A percentile compares a stretch with the other conserved stretches of the same genome.
phyloP scores from a whole-genome alignment of 768 basidiomycete genomes.

The Scleroderma citrinum region DNA sequence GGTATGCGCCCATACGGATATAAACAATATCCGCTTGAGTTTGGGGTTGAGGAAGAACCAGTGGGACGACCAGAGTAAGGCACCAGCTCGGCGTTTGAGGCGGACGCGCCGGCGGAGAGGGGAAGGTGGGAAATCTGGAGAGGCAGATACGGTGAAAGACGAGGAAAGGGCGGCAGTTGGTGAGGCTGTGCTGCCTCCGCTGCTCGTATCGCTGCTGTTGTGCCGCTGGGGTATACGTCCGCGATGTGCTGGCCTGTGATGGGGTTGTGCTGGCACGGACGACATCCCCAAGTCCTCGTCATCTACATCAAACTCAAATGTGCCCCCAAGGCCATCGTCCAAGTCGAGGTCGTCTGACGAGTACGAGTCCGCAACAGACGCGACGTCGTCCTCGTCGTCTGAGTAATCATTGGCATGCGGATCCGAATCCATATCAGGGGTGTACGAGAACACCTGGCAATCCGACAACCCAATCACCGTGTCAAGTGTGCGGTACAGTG shows the following conservation, averaged over 20 bases:
- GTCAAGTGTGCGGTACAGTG: constrained; percentile 81
- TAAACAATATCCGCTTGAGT: constrained; percentile 85
- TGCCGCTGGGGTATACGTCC: constrained; percentile 18
- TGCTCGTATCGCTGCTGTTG: constrained; percentile 32
- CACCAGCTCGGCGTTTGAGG: constrained; percentile 57
- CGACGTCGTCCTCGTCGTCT: constrained; percentile 73
- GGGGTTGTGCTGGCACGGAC: constrained; percentile 8
- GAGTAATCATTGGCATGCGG: constrained; percentile 83
- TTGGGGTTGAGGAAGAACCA: constrained; percentile 97
- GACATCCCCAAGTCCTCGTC: constrained; percentile 54
- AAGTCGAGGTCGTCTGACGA: constrained; percentile 70
- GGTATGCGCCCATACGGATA: constrained; percentile 86
- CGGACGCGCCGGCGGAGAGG: constrained; percentile 36
- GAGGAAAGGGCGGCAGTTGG: constrained; percentile 15
- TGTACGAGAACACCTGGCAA: constrained; percentile 94
- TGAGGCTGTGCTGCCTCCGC: constrained; percentile 12
- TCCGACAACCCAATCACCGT: constrained; percentile 86
- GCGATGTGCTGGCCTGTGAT: constrained; percentile 3
- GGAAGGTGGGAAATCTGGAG: constrained; percentile 6
- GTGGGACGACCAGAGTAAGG: constrained; percentile 91
- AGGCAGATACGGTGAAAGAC: neutral
- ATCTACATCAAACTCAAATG: constrained; percentile 78
- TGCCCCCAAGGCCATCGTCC: constrained; percentile 36
- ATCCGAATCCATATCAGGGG: constrained; percentile 89
- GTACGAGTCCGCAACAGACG: constrained; percentile 60